Conservation (phyloP, 2,329 filamentous ascomycete species). For the Xylaria sp. region DNA sequence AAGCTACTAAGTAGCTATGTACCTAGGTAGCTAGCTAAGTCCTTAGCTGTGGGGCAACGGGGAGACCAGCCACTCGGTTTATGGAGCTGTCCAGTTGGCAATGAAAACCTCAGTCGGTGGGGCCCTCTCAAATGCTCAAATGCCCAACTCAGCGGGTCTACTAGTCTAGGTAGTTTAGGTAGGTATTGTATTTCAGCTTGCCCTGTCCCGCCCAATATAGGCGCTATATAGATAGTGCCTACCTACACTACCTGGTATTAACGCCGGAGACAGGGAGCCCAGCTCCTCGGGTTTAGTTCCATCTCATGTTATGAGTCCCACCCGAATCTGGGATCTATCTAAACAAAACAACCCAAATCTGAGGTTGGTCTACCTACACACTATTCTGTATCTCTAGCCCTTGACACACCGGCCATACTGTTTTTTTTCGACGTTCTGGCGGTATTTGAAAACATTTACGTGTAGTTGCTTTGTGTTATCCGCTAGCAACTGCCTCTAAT, state of each 20-base stretch:
- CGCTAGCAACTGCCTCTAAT: constrained; percentile 30
- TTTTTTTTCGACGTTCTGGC: too few relatives aligned
- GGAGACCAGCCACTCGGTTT: constrained; percentile 21
- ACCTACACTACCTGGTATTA: too few relatives aligned
- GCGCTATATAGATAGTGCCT: too few relatives aligned
- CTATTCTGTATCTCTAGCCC: not conserved
- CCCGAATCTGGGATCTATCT: constrained; percentile 17
- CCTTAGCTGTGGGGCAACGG: not conserved
- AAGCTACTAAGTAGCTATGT: too few relatives aligned
- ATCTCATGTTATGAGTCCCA: constrained; percentile 18
- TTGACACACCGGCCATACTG: constrained; percentile 14
- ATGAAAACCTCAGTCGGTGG: constrained; percentile 9
- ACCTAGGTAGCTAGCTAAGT: not conserved
- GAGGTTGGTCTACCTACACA: not conserved
- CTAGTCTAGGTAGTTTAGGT: not conserved
- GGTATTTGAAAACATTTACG: constrained; percentile 6
- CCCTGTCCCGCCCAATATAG: not conserved
- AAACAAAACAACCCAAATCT: constrained; percentile 25
- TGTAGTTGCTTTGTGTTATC: constrained; percentile 22
- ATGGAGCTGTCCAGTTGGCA: not conserved
- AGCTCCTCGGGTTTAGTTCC: constrained; percentile 19
- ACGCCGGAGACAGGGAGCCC: constrained; percentile 6
- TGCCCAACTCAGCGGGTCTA: not conserved
- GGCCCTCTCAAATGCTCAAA: constrained; percentile 1
- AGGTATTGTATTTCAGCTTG: constrained; percentile 17